Percentiles rank a stretch among this genome's conserved stretches.
These are phyloP conservation scores for Guyanaporus albipodus DNA, from an alignment of 768 basidiomycete genomes.

Conservation along the genomic window DNA sequence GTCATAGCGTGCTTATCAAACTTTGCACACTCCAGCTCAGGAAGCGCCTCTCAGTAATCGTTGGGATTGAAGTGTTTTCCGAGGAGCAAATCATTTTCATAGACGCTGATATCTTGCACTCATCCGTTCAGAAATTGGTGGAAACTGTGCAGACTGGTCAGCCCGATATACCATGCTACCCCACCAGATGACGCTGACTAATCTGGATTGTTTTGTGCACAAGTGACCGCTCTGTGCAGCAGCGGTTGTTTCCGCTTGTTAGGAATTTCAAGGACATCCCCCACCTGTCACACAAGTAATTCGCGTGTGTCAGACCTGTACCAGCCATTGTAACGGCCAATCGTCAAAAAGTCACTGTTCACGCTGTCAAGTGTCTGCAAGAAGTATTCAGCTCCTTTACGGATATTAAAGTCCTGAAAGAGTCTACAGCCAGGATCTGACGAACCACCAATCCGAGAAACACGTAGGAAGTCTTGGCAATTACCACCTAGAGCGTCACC, in stretches of 20 bases:
- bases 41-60: conserved; percentile 20
- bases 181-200: conserved; percentile 51
- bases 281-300: conserved; percentile 12
- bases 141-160: conserved; percentile 40
- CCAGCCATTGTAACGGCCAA: conserved; percentile 84
- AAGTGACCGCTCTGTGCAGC: conserved; percentile 52
- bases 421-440: not conserved
- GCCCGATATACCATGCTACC: not conserved
- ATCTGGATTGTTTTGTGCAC: conserved; percentile 81
- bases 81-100: conserved; percentile 38
- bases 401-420: conserved; percentile 65
- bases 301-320: conserved; percentile 54
- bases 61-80: conserved; percentile 69
- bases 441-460: not conserved
- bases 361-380: conserved; percentile 39
- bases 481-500: conserved; percentile 44
- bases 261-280: not conserved
- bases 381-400: conserved; percentile 61
- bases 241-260: conserved; percentile 52
- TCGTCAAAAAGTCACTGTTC: conserved; percentile 47
- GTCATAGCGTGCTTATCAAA: not conserved
- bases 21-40: too few species aligned
- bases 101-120: conserved; percentile 56
- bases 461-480: conserved; percentile 38
- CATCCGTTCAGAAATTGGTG: conserved; percentile 73